Base-by-base conservation (phyloP, 352 stramenopile genomes). In the Phytophthora lateralis region DNA sequence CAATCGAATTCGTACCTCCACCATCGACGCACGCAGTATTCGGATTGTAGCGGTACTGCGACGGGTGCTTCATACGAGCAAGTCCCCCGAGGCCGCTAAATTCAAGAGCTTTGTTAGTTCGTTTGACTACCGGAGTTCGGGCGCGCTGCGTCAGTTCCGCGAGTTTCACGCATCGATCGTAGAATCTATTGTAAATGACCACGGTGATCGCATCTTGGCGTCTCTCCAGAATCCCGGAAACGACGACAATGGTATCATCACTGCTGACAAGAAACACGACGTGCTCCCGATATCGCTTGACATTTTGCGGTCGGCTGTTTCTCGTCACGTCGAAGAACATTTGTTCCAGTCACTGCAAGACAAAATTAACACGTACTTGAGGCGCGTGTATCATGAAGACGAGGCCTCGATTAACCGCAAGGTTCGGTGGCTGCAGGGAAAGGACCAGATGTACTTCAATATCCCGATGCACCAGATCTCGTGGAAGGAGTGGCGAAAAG, bases 401-500 rank as follows among this genome's bases (percentile, higher is more conserved):
- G 88, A 96, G 26, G 69, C 83, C 0, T 73, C 75, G 6, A 79
- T 96, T 49, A 95, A 93, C 60, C 82, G 85, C 9, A 95, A 95
- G 51, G 73, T 96, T 8, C 74, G 85, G n/a, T 96, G 86, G 85
- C 69, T 96, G 9, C 88, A 95, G 66, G 86, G 88, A n/a, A 96
- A 96, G 72, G 86, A 96, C 55, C 88, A 96, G 32, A 90, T 84
- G 53, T 95, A 94, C 55, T 96, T 92, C 60, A 93, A 95, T 48
- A 96, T 96, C 29, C 85, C 88, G 2, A 27, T 89, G 53, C 71
- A 92, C 24, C 85, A 95, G 27, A 69, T 92, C 7, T 96, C 88
- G 43, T 90, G 77, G 76, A 94, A 91, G 21, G 85, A 95, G 51
- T 96, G 88, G 88, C 75, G 88, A 1, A 81, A 82, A 34, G 76